Percentiles rank a stretch among this genome's conserved stretches.
Evolutionary conservation across 176 grass and related monocot genomes (phyloP).

Genomic region (Puya raimondii): DNA sequence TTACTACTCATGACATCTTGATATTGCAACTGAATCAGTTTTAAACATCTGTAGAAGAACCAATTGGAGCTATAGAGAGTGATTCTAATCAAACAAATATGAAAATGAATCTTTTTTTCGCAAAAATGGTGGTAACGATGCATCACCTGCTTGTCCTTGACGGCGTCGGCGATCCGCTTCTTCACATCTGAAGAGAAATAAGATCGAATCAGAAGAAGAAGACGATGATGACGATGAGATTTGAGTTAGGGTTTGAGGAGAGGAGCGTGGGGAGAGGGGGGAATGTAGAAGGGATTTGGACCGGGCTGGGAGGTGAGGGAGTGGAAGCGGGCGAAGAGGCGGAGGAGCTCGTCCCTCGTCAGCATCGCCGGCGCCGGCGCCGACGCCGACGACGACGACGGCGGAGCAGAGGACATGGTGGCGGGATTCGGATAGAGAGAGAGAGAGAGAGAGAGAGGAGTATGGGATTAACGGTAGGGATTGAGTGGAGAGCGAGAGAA

Average conservation of each 20-base stretch:
- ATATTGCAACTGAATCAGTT: too few relatives aligned
- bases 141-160: slow-evolving; percentile 60
- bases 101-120: too few relatives aligned
- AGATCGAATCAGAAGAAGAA: neutral
- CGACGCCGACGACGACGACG: neutral
- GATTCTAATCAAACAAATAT: too few relatives aligned
- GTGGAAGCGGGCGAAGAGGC: slow-evolving; percentile 65
- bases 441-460: neutral
- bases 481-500: too few relatives aligned
- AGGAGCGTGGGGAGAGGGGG: neutral
- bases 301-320: slow-evolving; percentile 54
- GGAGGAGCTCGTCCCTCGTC: slow-evolving; percentile 49
- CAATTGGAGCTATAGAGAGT: too few relatives aligned
- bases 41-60: too few relatives aligned
- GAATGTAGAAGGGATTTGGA: neutral
- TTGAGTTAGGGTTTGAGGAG: neutral
- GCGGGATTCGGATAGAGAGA: neutral
- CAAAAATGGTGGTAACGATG: neutral
- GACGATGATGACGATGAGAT: neutral
- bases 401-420: slow-evolving; percentile 4
- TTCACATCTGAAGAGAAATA: slow-evolving; percentile 43
- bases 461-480: too few relatives aligned
- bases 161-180: slow-evolving; percentile 51
- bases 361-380: slow-evolving; percentile 34
- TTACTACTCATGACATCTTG: neutral